Evolutionary conservation across 352 stramenopile species (phyloP).

Genomic region (Phytophthora hibernalis): DNA sequence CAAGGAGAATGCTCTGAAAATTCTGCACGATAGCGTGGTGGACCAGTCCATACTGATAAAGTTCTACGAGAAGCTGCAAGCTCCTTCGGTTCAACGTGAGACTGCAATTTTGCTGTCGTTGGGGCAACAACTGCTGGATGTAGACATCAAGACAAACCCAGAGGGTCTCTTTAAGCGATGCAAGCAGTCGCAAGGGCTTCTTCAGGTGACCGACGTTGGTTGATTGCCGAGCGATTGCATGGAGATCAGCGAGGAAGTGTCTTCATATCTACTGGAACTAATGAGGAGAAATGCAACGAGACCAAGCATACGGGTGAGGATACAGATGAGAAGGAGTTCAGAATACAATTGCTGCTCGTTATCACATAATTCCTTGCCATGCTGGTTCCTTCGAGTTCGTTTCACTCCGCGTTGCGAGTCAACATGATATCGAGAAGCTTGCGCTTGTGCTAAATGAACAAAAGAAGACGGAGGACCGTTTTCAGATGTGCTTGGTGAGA

Average conservation of each 20-base stretch:
- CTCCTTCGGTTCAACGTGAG: conserved; percentile 54
- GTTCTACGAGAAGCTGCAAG: conserved; percentile 75
- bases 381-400: conserved; percentile 32
- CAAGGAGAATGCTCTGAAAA: conserved; percentile 80
- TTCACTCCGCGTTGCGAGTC: conserved; percentile 60
- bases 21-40: conserved; percentile 72
- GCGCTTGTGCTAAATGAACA: conserved; percentile 58
- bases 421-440: conserved; percentile 64
- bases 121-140: conserved; percentile 74
- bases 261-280: conserved; percentile 55
- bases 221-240: conserved; percentile 57
- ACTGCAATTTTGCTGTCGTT: conserved; percentile 71
- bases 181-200: conserved; percentile 57
- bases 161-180: conserved; percentile 75
- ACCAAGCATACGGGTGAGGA: conserved; percentile 22
- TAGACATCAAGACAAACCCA: conserved; percentile 60
- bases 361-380: conserved; percentile 58
- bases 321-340: conserved; percentile 15
- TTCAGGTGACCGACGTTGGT: conserved; percentile 53
- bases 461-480: conserved; percentile 34
- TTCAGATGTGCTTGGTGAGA: conserved; percentile 36
- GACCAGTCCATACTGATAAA: conserved; percentile 43
- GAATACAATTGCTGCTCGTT: conserved; percentile 35
- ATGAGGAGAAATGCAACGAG: conserved; percentile 31
- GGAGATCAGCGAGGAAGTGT: conserved; percentile 69